phyloP scores from a whole-genome alignment of 306 rosid species.

The Quillaja saponaria region DNA sequence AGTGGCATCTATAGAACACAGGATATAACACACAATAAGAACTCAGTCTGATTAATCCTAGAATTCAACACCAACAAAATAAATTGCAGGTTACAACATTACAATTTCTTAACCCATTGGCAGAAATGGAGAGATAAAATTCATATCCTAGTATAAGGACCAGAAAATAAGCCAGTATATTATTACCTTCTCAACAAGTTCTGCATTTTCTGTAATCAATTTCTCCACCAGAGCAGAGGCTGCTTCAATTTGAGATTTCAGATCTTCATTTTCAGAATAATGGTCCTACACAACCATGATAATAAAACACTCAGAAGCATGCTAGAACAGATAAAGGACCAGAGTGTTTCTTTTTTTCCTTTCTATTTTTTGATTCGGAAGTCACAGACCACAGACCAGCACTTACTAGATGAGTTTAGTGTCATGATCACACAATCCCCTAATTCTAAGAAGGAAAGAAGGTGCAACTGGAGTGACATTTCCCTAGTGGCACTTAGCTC shows the following conservation, averaged over 20 bases:
- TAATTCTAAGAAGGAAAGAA: slow-evolving; percentile 20
- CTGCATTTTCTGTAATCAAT: slow-evolving; percentile 73
- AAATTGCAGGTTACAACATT: no score
- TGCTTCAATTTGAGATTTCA: slow-evolving; percentile 74
- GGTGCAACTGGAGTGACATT: slow-evolving; percentile 13
- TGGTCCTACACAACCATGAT: slow-evolving; percentile 34
- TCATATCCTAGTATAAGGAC: no score
- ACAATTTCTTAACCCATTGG: no score
- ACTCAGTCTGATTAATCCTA: no score
- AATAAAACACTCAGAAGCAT: slow-evolving; percentile 24
- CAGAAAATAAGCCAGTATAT: not conserved
- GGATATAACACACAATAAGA: no score
- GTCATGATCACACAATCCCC: slow-evolving; percentile 3
- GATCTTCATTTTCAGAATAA: slow-evolving; percentile 51
- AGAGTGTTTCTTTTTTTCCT: slow-evolving; percentile 16
- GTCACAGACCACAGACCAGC: slow-evolving; percentile 10
- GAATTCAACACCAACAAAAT: no score
- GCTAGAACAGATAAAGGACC: slow-evolving; percentile 23
- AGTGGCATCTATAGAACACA: no score
- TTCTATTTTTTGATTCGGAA: slow-evolving; percentile 6
- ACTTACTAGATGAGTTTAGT: slow-evolving; percentile 18
- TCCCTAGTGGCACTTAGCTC: not conserved
- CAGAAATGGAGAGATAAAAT: no score
- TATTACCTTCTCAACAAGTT: slow-evolving; percentile 87
- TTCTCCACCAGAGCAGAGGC: slow-evolving; percentile 63